Conservation (phyloP, 495 filamentous ascomycete genomes). For the Lentithecium fluviatile region DNA sequence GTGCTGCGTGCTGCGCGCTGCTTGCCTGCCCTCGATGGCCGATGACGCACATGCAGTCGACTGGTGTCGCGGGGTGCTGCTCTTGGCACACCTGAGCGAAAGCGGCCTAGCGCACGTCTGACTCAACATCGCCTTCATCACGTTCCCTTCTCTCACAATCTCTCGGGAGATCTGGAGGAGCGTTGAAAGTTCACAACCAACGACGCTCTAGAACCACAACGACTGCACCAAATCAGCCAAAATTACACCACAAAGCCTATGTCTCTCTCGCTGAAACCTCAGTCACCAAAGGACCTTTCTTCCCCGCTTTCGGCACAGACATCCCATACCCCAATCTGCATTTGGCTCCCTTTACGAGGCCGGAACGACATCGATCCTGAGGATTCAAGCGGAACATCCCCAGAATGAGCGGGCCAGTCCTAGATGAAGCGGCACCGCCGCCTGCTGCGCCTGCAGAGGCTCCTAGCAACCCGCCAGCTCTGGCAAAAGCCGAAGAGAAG, state of each 20-base stretch:
- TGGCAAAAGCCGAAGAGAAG: slow-evolving; percentile 8
- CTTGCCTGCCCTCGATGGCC: no score
- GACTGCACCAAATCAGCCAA: neutral
- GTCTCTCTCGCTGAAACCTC: neutral
- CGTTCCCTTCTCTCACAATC: no score
- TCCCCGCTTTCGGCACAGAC: neutral
- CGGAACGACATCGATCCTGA: neutral
- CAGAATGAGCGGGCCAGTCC: slow-evolving; percentile 18
- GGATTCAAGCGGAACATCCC: neutral
- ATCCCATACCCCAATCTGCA: neutral
- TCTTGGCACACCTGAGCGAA: neutral
- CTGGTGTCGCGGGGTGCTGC: neutral
- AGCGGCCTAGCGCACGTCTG: neutral
- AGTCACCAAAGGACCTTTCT: neutral
- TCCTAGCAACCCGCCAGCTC: slow-evolving; percentile 3
- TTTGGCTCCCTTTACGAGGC: neutral
- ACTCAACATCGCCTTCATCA: neutral
- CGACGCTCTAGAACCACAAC: neutral
- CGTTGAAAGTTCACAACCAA: neutral
- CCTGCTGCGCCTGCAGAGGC: slow-evolving; percentile 5
- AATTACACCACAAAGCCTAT: neutral
- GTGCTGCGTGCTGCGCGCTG: no score
- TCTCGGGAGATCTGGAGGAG: no score
- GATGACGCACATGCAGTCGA: neutral
- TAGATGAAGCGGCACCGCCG: slow-evolving; percentile 6